These are phyloP conservation scores for Steccherinum ochraceum DNA, from an alignment of 768 basidiomycete genomes.

Conservation along the genomic window DNA sequence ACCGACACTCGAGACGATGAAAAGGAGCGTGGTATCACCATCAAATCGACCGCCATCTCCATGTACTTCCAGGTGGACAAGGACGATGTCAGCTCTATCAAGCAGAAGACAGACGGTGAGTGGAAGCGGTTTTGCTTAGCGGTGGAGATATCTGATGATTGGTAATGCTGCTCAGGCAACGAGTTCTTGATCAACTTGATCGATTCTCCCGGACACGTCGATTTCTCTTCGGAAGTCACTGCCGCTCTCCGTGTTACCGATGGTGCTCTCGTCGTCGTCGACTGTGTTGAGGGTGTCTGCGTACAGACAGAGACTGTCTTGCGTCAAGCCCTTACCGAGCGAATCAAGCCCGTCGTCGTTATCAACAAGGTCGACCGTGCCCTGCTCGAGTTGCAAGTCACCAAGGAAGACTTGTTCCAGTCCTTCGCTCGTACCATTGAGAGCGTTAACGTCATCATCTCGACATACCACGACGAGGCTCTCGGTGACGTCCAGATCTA, in stretches of 20 bases:
- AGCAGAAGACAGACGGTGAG: conserved; percentile 91
- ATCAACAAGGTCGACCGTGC: conserved; percentile 99
- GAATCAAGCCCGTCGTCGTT: conserved; percentile 98
- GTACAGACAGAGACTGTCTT: conserved; percentile 99
- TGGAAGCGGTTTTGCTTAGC: conserved; percentile 7
- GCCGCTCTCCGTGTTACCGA: conserved; percentile 99
- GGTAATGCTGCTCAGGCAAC: conserved; percentile 42
- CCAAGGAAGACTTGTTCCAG: conserved; percentile 96
- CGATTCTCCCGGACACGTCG: conserved; percentile 99
- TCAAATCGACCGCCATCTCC: conserved; percentile 99
- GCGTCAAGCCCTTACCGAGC: conserved; percentile 93
- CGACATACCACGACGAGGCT: conserved; percentile 89
- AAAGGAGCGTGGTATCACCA: conserved; percentile 99
- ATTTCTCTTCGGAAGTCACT: conserved; percentile 99
- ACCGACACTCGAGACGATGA: conserved; percentile 97
- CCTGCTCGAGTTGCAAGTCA: conserved; percentile 94
- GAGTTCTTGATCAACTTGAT: conserved; percentile 99
- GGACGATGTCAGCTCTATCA: conserved; percentile 79
- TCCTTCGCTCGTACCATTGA: conserved; percentile 97
- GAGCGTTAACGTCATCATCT: conserved; percentile 96
- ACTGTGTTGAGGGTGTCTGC: conserved; percentile 99
- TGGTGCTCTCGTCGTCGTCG: conserved; percentile 98
- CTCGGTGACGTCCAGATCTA: conserved; percentile 99
- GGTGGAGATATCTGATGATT: conserved; percentile 7
- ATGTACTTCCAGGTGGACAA: conserved; percentile 98